A percentile compares a stretch with the other conserved stretches of the same genome.
Evolutionary conservation across 495 filamentous ascomycete species (phyloP).

Genomic region (Hyphodiscus hymeniophilus): DNA sequence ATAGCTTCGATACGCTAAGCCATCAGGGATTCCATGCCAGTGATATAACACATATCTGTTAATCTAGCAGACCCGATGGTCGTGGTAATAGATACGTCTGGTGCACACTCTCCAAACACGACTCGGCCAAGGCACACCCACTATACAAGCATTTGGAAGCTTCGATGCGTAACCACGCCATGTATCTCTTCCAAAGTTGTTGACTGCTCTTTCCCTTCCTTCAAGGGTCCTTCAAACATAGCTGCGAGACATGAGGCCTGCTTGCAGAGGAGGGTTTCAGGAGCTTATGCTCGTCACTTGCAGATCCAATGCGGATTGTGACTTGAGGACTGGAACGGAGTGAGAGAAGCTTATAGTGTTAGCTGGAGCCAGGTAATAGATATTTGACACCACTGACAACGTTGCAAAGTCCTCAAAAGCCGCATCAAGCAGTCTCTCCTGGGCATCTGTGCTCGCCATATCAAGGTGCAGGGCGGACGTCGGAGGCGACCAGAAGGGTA

Average conservation of each 20-base stretch:
- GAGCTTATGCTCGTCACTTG: conserved; percentile 20
- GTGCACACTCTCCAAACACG: conserved; percentile 15
- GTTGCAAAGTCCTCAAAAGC: conserved; percentile 9
- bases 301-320: conserved; percentile 15
- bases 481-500: conserved; percentile 7
- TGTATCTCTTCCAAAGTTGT: conserved; percentile 22
- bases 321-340: conserved; percentile 15
- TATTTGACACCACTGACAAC: conserved; percentile 9
- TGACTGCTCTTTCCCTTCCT: conserved; percentile 18
- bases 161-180: conserved; percentile 17
- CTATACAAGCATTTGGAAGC: conserved; percentile 25
- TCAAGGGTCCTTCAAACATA: conserved; percentile 23
- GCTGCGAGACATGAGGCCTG: conserved; percentile 21
- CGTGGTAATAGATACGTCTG: conserved; percentile 17
- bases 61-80: conserved; percentile 25
- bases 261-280: conserved; percentile 25
- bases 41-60: conserved; percentile 23
- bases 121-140: conserved; percentile 23
- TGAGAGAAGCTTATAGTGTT: conserved; percentile 3
- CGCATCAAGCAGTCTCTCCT: conserved; percentile 11
- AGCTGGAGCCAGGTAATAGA: conserved; percentile 7
- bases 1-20: conserved; percentile 19
- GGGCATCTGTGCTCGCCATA: conserved; percentile 7
- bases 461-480: conserved; percentile 3
- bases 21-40: conserved; percentile 19